These are phyloP conservation scores for Globisporangium emineosum DNA, from an alignment of 352 stramenopile genomes.

Conservation along the genomic window DNA sequence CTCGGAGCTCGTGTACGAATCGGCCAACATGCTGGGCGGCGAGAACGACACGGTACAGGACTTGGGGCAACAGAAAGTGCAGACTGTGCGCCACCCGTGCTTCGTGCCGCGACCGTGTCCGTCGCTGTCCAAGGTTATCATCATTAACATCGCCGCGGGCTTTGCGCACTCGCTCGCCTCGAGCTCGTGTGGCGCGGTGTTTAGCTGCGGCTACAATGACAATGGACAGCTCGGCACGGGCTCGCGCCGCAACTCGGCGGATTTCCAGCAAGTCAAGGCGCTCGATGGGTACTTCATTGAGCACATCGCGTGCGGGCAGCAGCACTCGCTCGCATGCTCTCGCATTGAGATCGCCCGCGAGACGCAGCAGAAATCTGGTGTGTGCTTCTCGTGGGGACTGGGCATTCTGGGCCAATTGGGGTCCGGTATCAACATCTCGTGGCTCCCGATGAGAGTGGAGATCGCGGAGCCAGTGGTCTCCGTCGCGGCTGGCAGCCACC, in stretches of 20 bases:
- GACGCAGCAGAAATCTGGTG: conserved; percentile 28
- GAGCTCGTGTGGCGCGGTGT: conserved; percentile 46
- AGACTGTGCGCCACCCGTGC: conserved; percentile 54
- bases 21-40: conserved; percentile 26
- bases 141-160: conserved; percentile 53
- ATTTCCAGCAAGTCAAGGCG: conserved; percentile 51
- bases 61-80: conserved; percentile 36
- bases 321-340: conserved; percentile 67
- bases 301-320: conserved; percentile 71
- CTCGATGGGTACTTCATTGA: conserved; percentile 51
- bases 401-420: conserved; percentile 72
- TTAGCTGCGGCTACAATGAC: conserved; percentile 84
- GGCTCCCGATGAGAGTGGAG: conserved; percentile 53
- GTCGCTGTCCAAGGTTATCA: conserved; percentile 43
- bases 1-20: conserved; percentile 68
- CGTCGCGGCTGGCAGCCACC: conserved; percentile 68
- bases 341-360: conserved; percentile 20
- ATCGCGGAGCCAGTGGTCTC: conserved; percentile 48
- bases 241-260: conserved; percentile 57
- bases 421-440: conserved; percentile 60
- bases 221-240: conserved; percentile 72
- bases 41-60: conserved; percentile 26
- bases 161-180: conserved; percentile 73
- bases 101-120: conserved; percentile 40
- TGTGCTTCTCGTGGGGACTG: conserved; percentile 76